phyloP scores from a whole-genome alignment of 805 yeast genomes.

The Ogataea corticis region DNA sequence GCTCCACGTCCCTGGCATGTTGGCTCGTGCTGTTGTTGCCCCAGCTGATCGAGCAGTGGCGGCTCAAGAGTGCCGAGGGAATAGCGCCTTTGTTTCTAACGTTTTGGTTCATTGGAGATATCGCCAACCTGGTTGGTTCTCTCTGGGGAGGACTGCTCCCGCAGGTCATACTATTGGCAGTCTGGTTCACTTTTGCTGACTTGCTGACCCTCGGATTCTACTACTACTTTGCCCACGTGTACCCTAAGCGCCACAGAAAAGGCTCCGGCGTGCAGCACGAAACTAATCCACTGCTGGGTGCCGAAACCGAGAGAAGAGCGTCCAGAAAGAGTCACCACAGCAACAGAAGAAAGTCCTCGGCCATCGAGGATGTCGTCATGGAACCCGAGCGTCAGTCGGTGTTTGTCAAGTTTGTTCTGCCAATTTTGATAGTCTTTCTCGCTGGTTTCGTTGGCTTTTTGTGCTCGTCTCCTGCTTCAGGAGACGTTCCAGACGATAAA shows the following conservation, averaged over 20 bases:
- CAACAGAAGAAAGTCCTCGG: slow-evolving; percentile 44
- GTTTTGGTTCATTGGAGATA: slow-evolving; percentile 73
- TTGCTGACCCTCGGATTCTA: slow-evolving; percentile 57
- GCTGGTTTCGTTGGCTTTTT: slow-evolving; percentile 66
- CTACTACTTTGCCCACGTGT: slow-evolving; percentile 58
- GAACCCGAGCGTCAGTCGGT: slow-evolving; percentile 49
- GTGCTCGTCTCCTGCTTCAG: slow-evolving; percentile 40
- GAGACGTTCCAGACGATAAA: slow-evolving; percentile 17
- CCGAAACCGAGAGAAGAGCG: slow-evolving; percentile 14
- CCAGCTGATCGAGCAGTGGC: slow-evolving; percentile 79
- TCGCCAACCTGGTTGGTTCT: slow-evolving; percentile 66
- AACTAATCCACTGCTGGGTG: slow-evolving; percentile 35
- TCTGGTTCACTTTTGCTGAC: slow-evolving; percentile 79
- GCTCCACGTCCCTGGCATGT: slow-evolving; percentile 73
- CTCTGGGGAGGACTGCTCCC: slow-evolving; percentile 71
- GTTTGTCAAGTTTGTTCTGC: slow-evolving; percentile 54
- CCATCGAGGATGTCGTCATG: slow-evolving; percentile 51
- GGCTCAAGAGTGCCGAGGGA: slow-evolving; percentile 73
- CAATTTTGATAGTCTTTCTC: slow-evolving; percentile 57
- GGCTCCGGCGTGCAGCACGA: slow-evolving; percentile 15
- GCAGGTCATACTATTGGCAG: slow-evolving; percentile 65
- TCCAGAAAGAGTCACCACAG: slow-evolving; percentile 17
- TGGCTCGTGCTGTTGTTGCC: slow-evolving; percentile 79
- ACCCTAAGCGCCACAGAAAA: slow-evolving; percentile 37
- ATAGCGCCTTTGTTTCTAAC: slow-evolving; percentile 65